Evolutionary conservation across 2,329 filamentous ascomycete species (phyloP), one percentile per base, ranked within the genome.

Genomic region (Cytospora piceicola): DNA sequence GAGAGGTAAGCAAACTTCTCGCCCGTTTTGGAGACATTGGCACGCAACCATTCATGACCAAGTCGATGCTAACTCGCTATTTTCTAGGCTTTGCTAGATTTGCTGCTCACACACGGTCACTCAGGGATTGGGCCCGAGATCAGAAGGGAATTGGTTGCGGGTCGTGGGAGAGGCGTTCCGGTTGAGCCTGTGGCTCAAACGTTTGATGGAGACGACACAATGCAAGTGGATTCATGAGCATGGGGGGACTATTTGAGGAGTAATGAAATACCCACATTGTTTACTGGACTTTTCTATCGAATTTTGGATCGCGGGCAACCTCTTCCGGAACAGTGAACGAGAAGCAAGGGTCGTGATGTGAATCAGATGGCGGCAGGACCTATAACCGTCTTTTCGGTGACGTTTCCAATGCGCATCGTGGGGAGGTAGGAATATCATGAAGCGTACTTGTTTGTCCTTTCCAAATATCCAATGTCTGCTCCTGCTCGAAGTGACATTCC

Each of bases 81-180:
- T 54, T 8, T 53, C 12, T 74, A 92, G 79, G 92, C 93, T 0
- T 79, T 99, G 59, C 81, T 99, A 7, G 95, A 99, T 79, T 79
- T 99, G 67, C 81, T 99, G 22, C 82, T 97, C 53, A 89, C 88
- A 4, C 88, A 94, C 68, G 94, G 94, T 0, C 95, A 99, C 79
- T 88, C 89, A 68, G 87, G 90, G 67, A 97, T 99, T 69, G 93
- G 93, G 0, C 93, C 95, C 0, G 95, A 98, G 76, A 92, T 98
- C 30, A 83, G 95, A 71, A 88, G 93, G 72, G 94, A 99, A 76
- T 76, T 99, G 73, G 78, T 98, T 57, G 93, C 93, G 30, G 95
- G 95, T 2, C 85, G 95, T 77, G 94, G 93, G 2, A 85, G 95
- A 69, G 94, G 94, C 46, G 87, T 94, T 7, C 81, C 88, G 29